phyloP scores from a whole-genome alignment of 2,329 filamentous ascomycete genomes.

The Phaeomoniella chlamydospora region DNA sequence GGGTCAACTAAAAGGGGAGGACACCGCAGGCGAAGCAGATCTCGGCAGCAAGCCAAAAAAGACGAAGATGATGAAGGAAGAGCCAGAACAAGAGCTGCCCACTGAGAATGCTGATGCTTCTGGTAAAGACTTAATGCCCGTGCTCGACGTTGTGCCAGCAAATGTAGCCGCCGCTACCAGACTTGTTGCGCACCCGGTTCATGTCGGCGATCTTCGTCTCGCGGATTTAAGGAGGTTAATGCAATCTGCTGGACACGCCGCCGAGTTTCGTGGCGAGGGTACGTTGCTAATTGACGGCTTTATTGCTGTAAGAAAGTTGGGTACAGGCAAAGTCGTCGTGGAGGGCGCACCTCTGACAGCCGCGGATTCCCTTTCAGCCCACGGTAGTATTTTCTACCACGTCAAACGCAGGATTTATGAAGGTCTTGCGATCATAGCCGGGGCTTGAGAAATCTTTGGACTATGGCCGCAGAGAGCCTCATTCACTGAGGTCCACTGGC shows the following conservation, averaged over 20 bases:
- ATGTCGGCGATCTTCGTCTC: slow-evolving; percentile 83
- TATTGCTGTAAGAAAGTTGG: slow-evolving; percentile 79
- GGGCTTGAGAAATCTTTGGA: slow-evolving; percentile 31
- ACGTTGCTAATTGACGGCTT: slow-evolving; percentile 77
- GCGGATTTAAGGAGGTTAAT: slow-evolving; percentile 78
- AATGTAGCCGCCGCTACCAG: slow-evolving; percentile 57
- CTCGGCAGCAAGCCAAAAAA: slow-evolving; percentile 28
- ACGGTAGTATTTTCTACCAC: slow-evolving; percentile 62
- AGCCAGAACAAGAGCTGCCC: slow-evolving; percentile 17
- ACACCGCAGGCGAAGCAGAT: slow-evolving; percentile 21
- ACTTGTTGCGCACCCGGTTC: slow-evolving; percentile 70
- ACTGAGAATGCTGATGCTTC: slow-evolving; percentile 1
- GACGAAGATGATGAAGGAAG: slow-evolving; percentile 33
- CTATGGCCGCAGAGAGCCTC: slow-evolving; percentile 17
- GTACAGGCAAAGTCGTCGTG: slow-evolving; percentile 74
- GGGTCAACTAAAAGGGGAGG: slow-evolving; percentile 46
- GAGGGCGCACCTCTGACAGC: slow-evolving; percentile 55
- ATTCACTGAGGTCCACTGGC: slow-evolving; percentile 23
- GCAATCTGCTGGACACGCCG: slow-evolving; percentile 66
- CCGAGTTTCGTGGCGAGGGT: slow-evolving; percentile 88
- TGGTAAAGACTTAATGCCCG: slow-evolving; percentile 20
- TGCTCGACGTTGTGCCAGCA: slow-evolving; percentile 44
- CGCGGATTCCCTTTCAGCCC: slow-evolving; percentile 26
- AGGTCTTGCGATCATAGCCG: slow-evolving; percentile 78
- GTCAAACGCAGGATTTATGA: slow-evolving; percentile 90